These are phyloP conservation scores for Penicillium ochrochloron DNA, from an alignment of 495 filamentous ascomycete genomes.

Conservation along the genomic window DNA sequence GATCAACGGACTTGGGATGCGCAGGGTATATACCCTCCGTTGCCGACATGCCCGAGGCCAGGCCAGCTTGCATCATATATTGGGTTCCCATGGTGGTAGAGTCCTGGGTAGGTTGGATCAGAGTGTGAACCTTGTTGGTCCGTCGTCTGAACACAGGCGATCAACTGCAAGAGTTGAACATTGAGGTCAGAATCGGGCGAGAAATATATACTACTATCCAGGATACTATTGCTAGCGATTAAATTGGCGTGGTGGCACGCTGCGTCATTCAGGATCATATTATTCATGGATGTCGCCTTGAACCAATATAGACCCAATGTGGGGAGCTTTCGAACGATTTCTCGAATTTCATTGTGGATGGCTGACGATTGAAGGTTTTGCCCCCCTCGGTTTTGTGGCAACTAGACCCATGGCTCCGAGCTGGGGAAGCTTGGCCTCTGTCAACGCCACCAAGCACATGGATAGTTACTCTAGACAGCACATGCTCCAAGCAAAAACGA, in stretches of 20 bases:
- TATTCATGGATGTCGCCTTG: not conserved
- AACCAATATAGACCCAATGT: not conserved
- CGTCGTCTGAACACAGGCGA: not conserved
- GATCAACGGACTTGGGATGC: slow-evolving; percentile 32
- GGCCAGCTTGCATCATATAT: slow-evolving; percentile 41
- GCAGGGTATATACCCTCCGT: slow-evolving; percentile 37
- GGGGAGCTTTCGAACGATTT: not conserved
- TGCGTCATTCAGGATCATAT: slow-evolving; percentile 7
- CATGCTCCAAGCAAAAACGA: not conserved
- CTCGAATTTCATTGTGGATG: not conserved
- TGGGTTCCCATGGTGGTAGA: slow-evolving; percentile 24
- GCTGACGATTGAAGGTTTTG: not conserved
- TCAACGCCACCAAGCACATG: not conserved
- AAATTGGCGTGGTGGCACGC: not conserved
- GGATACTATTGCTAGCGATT: not conserved
- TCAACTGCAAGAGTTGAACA: not conserved
- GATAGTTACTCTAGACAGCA: not conserved
- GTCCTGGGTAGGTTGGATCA: not conserved
- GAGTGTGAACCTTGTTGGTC: not conserved
- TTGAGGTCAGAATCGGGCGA: not conserved
- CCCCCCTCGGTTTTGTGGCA: slow-evolving; percentile 1
- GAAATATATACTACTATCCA: not conserved
- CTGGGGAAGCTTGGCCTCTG: not conserved
- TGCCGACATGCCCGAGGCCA: slow-evolving; percentile 42
- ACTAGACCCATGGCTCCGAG: slow-evolving; percentile 17